A percentile compares a stretch with the other conserved stretches of the same genome.
Evolutionary conservation across 345 rosid genomes (phyloP).

Genomic region (Carallia pectinifolia): DNA sequence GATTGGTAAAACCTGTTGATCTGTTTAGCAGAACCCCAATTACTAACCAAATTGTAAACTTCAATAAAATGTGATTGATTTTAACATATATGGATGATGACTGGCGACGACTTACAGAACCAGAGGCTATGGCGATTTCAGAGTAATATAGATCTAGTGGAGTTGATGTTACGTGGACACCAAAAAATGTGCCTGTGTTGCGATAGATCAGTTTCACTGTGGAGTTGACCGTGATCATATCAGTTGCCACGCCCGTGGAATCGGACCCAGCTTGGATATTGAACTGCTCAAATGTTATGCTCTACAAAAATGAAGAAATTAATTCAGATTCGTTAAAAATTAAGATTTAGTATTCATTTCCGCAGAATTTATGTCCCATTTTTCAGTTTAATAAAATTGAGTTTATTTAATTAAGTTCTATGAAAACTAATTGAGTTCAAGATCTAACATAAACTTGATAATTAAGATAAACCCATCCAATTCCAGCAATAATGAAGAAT

Average conservation of each 20-base stretch:
- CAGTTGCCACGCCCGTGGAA: conserved; percentile 80
- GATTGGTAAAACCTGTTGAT: conserved; percentile 72
- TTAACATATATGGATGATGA: background rate
- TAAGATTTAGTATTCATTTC: background rate
- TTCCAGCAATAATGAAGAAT: too few relatives aligned
- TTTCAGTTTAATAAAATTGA: too few relatives aligned
- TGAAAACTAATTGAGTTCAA: too few relatives aligned
- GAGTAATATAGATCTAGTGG: conserved; percentile 70
- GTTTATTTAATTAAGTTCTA: too few relatives aligned
- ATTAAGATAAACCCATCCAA: background rate
- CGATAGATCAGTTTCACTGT: conserved; percentile 70
- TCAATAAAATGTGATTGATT: too few relatives aligned
- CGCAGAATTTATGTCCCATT: too few relatives aligned
- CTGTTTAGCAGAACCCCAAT: conserved; percentile 39
- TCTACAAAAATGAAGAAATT: conserved; percentile 35
- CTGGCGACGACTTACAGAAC: conserved; percentile 50
- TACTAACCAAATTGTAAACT: background rate
- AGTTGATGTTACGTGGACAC: conserved; percentile 79
- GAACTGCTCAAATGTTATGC: conserved; percentile 68
- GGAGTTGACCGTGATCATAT: conserved; percentile 81
- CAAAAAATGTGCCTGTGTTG: conserved; percentile 91
- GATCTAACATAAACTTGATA: background rate
- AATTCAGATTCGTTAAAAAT: too few relatives aligned
- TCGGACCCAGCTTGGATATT: conserved; percentile 94
- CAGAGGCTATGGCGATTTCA: conserved; percentile 67